Base-by-base conservation (phyloP, 768 basidiomycete genomes). In the Serendipita vermifera region DNA sequence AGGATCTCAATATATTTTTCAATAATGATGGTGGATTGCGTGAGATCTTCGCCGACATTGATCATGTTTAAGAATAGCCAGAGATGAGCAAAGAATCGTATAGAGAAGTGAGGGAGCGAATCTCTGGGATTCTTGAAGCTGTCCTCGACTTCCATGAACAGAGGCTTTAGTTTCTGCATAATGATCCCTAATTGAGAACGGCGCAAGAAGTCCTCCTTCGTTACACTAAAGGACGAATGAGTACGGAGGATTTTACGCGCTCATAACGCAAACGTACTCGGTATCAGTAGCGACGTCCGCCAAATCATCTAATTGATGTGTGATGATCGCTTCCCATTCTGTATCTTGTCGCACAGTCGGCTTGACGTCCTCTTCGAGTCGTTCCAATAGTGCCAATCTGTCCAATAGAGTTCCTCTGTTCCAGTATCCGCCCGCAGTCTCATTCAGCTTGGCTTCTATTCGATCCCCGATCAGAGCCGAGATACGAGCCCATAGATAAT, bases 401-500 rank as follows among this genome's bases (percentile, higher is more conserved):
- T 51, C 46, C 9, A 20, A 31, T 15, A 51, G 24, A 4, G 9
- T 56, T 43, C 82, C 83, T 17, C 73, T 74, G 57, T 86, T 84
- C 91, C 92, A 94, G 66, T 87, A 93, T 38, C 83, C 79, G 4
- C 69, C 67, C 0, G 82, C 82, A 7, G 74, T 73, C 35, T 77
- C 74, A 7, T 73, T 66, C 63, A 97, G 76, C 59, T 85, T 81
- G 29, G 73, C 75, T 40, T 81, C 83, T 65, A 85, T 77, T 58
- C 85, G 82, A 61, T 89, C 82, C 64, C 93, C 88, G 62, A 87
- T 84, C 35, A 88, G 72, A 48, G 88, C 75, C 61, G 81, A 82
- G 53, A 92, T 72, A 57, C 87, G 83, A 0, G 87, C 89, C 96
- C 96, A 99, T 0, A 98, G 73, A 64, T 93, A 84, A 64, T 99